Evolutionary conservation across 768 basidiomycete species (phyloP), one percentile per base, ranked within the genome.

Genomic region (Porphyrellus cyaneotinctus): DNA sequence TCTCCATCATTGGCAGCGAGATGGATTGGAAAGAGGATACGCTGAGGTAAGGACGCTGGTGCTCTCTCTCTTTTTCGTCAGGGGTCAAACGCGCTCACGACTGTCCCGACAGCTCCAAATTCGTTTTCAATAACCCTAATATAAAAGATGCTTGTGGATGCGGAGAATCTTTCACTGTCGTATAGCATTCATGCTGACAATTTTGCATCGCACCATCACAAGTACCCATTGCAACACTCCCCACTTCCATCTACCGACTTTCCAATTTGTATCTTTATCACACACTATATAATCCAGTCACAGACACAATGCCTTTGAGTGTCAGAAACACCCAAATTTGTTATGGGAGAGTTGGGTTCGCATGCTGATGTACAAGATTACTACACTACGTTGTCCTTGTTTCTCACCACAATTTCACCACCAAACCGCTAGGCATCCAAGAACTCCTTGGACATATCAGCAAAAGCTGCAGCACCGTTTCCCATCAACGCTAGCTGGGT

Each of bases 21-120:
- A 99, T 99, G 97, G 93, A 95, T 66, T 99, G 97, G 97, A 79
- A 84, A 54, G 97, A 98, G 74, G 93, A 95, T 68, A 71, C 83
- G 30, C 73, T 99, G 38, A 95, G 92, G 88, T 89, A 54, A 49
- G 6, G 18, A 13, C 35, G 17, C 23, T 18, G 14, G 14, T 24
- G 23, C 24, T 28, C n/a, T n/a, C n/a, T n/a, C n/a, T n/a, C 22
- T 42, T 3, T 18, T 23, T 22, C 22, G 30, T 7, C n/a, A 15
- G 9, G 14, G 30, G 45, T 39, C 30, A 43, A 26, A 22, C 38
- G 37, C 14, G 38, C 49, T 56, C 37, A 53, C 56, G 17, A 30
- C n/a, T 38, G 33, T 18, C 43, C 22, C 44, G 20, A 7, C 62
- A 91, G 89, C 66, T 82, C 88, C 45, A 89, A 85, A 70, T 90